A percentile compares a stretch with the other conserved stretches of the same genome.
Conservation (phyloP, 2,329 filamentous ascomycete species). For the Emmonsiellopsis sp. region DNA sequence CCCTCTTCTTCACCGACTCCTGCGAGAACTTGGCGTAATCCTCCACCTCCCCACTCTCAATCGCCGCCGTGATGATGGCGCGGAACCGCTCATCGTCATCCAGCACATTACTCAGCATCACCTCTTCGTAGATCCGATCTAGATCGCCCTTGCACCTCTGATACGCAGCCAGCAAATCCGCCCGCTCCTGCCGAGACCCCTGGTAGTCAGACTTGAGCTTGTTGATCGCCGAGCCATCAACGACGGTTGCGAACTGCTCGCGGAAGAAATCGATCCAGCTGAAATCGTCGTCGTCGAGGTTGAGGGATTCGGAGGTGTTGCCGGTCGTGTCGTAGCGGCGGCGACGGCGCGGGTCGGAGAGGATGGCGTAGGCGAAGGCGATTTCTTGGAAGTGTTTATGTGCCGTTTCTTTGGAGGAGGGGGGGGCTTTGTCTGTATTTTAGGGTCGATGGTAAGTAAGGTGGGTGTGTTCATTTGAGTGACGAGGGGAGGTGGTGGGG, state of each 20-base stretch:
- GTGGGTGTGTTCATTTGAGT: neutral
- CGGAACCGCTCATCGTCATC: slow-evolving; percentile 83
- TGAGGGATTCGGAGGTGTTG: slow-evolving; percentile 73
- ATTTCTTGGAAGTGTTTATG: slow-evolving; percentile 80
- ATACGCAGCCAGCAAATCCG: slow-evolving; percentile 70
- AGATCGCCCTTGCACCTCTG: slow-evolving; percentile 64
- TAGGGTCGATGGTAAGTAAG: neutral
- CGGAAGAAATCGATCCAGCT: slow-evolving; percentile 87
- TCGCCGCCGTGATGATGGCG: slow-evolving; percentile 69
- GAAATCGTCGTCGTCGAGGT: slow-evolving; percentile 62
- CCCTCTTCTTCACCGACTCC: slow-evolving; percentile 59
- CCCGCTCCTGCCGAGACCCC: slow-evolving; percentile 72
- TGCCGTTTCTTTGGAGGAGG: slow-evolving; percentile 60
- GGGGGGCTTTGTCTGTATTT: slow-evolving; percentile 62
- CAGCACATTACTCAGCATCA: slow-evolving; percentile 79
- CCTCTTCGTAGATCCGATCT: slow-evolving; percentile 64
- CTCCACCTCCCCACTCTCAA: slow-evolving; percentile 58
- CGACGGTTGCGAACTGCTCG: slow-evolving; percentile 67
- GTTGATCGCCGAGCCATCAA: slow-evolving; percentile 66
- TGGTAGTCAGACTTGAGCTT: slow-evolving; percentile 73
- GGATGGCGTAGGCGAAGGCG: slow-evolving; percentile 87
- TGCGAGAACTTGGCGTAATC: slow-evolving; percentile 60
- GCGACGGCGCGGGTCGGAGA: slow-evolving; percentile 73
- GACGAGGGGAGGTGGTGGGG: neutral
- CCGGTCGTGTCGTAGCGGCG: slow-evolving; percentile 85